phyloP scores from a whole-genome alignment of 331 rosid genomes.

The Rhamnella rubrinervis region DNA sequence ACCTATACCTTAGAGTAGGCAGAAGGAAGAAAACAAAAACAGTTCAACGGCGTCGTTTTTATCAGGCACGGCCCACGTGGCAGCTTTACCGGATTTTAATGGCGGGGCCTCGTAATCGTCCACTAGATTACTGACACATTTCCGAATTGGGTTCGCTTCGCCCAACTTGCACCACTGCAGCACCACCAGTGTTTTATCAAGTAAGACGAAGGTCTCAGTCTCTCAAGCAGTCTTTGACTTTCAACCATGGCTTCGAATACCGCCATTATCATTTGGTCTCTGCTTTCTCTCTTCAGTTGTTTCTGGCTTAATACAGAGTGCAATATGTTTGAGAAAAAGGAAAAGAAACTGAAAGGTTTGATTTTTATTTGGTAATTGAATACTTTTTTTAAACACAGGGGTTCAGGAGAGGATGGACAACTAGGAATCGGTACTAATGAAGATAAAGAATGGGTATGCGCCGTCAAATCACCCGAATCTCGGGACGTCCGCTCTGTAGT shows the following conservation, averaged over 20 bases:
- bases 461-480: slow-evolving; percentile 49
- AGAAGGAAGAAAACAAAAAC: no score
- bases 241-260: slow-evolving; percentile 52
- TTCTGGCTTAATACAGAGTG: not conserved
- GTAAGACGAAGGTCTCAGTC: not conserved
- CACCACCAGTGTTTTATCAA: no score
- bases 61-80: no score
- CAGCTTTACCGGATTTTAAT: no score
- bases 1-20: no score
- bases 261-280: slow-evolving; percentile 55
- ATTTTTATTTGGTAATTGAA: not conserved
- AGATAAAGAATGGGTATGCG: slow-evolving; percentile 68
- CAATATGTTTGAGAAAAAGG: not conserved
- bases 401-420: slow-evolving; percentile 97
- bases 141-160: slow-evolving; percentile 18
- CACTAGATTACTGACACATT: not conserved
- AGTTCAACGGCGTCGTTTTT: no score
- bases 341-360: not conserved
- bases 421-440: slow-evolving; percentile 79
- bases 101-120: not conserved
- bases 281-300: not conserved
- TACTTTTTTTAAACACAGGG: slow-evolving; percentile 48
- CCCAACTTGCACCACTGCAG: not conserved
- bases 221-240: not conserved
- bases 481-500: slow-evolving; percentile 65